Evolutionary conservation across 768 basidiomycete genomes (phyloP), one percentile per base, ranked within the genome.

Genomic region (Lanmaoa pseudosensibilis): DNA sequence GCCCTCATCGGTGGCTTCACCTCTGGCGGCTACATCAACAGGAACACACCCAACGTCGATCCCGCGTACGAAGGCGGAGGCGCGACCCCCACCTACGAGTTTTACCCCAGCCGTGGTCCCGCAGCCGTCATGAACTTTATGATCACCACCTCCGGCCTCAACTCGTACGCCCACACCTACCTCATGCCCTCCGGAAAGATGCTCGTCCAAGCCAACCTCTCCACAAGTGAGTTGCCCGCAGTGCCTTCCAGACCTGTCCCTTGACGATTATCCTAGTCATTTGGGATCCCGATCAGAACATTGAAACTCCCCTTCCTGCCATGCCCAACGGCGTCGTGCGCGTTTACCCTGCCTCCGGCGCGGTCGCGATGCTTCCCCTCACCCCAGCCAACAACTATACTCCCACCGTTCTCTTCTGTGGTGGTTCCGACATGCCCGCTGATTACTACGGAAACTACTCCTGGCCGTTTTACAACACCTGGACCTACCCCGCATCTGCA

Each of bases 291-390:
- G 64, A 73, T 6, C 72, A 67, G 32, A 89, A 90, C 65, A 51
- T 69, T 5, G 88, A 90, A 68, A 84, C 78, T 0, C 74, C 76
- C 3, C 78, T 92, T 12, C 90, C 90, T 3, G 73, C 81, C 58
- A 91, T 90, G 88, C 90, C 90, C 1, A 76, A 77, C 32, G 74
- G 78, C 43, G 84, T 95, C 44, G 84, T 83, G 21, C 87, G 93
- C 32, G 89, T 92, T 5, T 95, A 95, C 66, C 94, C 94, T 10
- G 95, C 89, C 0, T 93, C 93, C 10, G 93, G 91, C 33, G 95
- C 88, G 0, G 82, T 81, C 3, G 89, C 89, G 39, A 92, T 98
- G 88, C 80, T 98, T 0, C 95, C 95, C 8, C 80, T 98, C 18
- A 95, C 91, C 2, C 88, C 90, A 5, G 87, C 80, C 25, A 97